Evolutionary conservation across 805 yeast species (phyloP).

Genomic region (Candida succiphila): DNA sequence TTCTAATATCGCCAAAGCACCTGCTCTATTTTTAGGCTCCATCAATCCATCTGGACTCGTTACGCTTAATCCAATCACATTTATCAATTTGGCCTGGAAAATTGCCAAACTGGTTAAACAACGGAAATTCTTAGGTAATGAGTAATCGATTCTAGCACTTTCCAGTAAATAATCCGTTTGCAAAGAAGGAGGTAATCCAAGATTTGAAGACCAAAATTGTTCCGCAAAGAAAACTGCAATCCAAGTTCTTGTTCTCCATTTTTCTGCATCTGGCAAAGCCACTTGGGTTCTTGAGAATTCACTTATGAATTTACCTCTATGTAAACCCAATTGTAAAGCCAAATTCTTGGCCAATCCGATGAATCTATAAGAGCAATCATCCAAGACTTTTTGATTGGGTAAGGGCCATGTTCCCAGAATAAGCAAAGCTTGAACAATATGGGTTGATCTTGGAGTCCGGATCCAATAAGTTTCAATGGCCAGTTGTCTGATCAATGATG

Average conservation of each 20-base stretch:
- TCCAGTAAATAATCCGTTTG: constrained; percentile 78
- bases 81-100: constrained; percentile 76
- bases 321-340: constrained; percentile 81
- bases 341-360: constrained; percentile 79
- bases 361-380: constrained; percentile 85
- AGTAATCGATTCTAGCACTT: constrained; percentile 57
- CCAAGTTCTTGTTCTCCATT: constrained; percentile 94
- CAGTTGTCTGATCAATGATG: constrained; percentile 71
- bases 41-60: constrained; percentile 81
- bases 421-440: constrained; percentile 81
- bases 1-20: constrained; percentile 65
- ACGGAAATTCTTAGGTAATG: constrained; percentile 61
- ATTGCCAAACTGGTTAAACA: constrained; percentile 65
- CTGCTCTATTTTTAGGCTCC: constrained; percentile 76
- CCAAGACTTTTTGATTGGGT: constrained; percentile 86
- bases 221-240: constrained; percentile 79
- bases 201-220: constrained; percentile 80
- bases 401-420: constrained; percentile 87
- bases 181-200: constrained; percentile 82
- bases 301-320: constrained; percentile 82
- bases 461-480: constrained; percentile 93
- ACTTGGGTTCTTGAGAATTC: constrained; percentile 90
- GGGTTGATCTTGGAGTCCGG: constrained; percentile 86
- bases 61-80: constrained; percentile 80
- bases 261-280: constrained; percentile 79